These are phyloP conservation scores for Artemisia tridentata DNA, from an alignment of 129 eudicot genomes.

Conservation along the genomic window DNA sequence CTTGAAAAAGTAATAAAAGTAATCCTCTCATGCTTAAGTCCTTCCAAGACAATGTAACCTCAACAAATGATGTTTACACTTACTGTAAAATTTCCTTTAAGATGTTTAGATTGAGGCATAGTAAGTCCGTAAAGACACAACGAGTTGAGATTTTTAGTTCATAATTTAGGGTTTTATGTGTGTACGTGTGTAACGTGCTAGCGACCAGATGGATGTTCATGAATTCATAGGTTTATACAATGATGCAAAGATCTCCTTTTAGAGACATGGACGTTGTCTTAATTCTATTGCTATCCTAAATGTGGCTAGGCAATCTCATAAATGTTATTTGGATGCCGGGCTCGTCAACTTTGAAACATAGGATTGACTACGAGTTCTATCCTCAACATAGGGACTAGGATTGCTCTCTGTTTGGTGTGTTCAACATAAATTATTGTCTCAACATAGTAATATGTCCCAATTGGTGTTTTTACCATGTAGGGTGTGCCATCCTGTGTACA, in stretches of 20 bases:
- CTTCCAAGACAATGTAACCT: neutral
- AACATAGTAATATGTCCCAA: neutral
- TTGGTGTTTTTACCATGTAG: neutral
- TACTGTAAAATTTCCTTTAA: neutral
- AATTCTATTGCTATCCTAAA: neutral
- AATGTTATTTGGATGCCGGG: neutral
- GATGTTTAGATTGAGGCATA: neutral
- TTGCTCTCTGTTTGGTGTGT: neutral
- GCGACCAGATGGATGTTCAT: too few relatives aligned
- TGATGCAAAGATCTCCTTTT: too few relatives aligned
- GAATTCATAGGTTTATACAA: too few relatives aligned
- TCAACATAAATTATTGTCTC: slow-evolving; percentile 9
- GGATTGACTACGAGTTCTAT: neutral
- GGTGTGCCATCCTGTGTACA: neutral
- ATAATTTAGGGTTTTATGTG: neutral
- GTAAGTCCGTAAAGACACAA: neutral
- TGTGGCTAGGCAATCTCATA: slow-evolving; percentile 6
- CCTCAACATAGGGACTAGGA: neutral
- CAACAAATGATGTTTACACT: neutral
- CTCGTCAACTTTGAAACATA: neutral
- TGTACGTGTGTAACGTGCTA: too few relatives aligned
- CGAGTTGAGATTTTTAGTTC: neutral
- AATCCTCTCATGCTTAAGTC: too few relatives aligned
- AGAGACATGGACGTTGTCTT: too few relatives aligned
- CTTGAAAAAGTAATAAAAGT: too few relatives aligned